phyloP scores from a whole-genome alignment of 192 early-diverging fungal species.

The Haplosporangium gracile region DNA sequence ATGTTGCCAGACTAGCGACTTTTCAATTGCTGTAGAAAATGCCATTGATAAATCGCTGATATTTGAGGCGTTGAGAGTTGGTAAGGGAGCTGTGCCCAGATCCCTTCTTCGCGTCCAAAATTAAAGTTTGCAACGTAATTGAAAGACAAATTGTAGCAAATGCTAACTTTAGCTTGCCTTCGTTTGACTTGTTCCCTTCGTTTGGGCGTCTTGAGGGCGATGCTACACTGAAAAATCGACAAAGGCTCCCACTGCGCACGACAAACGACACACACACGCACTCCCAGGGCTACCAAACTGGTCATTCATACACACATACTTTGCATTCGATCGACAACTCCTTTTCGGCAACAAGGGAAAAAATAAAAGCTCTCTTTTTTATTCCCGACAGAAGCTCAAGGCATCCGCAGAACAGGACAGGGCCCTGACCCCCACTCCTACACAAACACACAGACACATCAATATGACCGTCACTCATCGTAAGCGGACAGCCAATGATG shows the following conservation, averaged over 20 bases:
- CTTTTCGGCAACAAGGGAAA: background rate
- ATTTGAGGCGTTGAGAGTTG: background rate
- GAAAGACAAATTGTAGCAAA: background rate
- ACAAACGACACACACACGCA: background rate
- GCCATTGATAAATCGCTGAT: background rate
- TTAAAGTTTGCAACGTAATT: background rate
- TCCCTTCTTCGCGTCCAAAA: background rate
- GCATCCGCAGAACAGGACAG: background rate
- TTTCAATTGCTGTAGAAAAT: background rate
- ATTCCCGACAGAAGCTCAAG: conserved; percentile 4
- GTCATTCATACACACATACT: background rate
- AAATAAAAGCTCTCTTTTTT: background rate
- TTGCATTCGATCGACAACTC: background rate
- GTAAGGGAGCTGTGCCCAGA: background rate
- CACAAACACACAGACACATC: conserved; percentile 4
- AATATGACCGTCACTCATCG: conserved; percentile 57
- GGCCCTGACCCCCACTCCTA: background rate
- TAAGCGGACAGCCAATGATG: conserved; percentile 53
- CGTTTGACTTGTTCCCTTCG: background rate
- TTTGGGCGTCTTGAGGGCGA: background rate
- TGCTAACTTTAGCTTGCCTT: background rate
- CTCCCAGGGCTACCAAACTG: background rate
- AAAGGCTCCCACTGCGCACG: background rate
- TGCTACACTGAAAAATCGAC: background rate
- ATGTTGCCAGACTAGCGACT: background rate